Conservation (phyloP, 116 monocot genomes). For the Trichopus zeylanicus region DNA sequence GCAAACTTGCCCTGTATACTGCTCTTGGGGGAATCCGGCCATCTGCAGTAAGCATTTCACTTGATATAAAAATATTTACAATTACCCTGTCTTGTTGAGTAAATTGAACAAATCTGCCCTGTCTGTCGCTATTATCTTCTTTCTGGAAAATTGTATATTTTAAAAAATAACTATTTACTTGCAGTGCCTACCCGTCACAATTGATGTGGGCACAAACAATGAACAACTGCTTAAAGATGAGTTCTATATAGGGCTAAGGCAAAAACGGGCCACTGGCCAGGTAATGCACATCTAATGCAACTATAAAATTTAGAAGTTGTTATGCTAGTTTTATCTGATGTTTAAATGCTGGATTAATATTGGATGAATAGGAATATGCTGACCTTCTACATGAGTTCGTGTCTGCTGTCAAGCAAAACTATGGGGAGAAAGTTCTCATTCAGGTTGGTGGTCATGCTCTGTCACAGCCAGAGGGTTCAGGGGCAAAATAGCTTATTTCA, state of each 20-base stretch:
- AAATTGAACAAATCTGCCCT: too few relatives aligned
- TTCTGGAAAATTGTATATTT: neutral
- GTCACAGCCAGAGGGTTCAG: neutral
- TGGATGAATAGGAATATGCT: constrained; percentile 54
- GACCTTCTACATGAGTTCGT: constrained; percentile 80
- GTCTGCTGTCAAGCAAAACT: constrained; percentile 82
- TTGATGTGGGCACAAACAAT: constrained; percentile 98
- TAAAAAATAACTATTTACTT: neutral
- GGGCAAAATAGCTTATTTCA: neutral
- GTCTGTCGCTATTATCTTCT: too few relatives aligned
- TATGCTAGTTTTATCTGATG: neutral
- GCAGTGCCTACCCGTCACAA: constrained; percentile 84
- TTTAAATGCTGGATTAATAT: neutral
- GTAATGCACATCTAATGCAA: constrained; percentile 14
- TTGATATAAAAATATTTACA: too few relatives aligned
- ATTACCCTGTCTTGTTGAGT: too few relatives aligned
- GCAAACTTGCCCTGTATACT: constrained; percentile 84
- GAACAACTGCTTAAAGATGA: constrained; percentile 72
- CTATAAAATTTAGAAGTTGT: neutral
- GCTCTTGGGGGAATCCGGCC: constrained; percentile 90
- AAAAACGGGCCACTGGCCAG: constrained; percentile 73
- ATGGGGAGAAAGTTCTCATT: constrained; percentile 80
- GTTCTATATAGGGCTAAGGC: constrained; percentile 90
- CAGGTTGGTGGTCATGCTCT: constrained; percentile 41
- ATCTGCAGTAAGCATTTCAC: constrained; percentile 75